Conservation (phyloP, 306 rosid genomes). For the Abrus precatorius region DNA sequence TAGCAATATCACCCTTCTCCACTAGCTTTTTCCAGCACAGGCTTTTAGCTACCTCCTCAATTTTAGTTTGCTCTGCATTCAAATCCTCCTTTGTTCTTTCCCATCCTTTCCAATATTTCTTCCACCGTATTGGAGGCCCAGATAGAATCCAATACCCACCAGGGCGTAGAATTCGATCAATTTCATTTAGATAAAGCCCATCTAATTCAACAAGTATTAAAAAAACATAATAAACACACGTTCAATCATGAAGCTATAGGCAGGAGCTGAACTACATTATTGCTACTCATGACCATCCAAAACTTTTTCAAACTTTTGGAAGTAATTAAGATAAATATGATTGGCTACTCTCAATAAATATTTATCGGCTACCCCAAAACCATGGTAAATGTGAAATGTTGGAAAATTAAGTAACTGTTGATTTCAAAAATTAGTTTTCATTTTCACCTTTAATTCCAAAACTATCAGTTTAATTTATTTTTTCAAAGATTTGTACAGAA, state of each 20-base stretch:
- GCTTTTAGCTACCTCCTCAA: constrained; percentile 74
- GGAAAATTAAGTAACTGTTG: too few species aligned
- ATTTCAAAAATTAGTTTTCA: too few species aligned
- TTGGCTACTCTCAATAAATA: too few species aligned
- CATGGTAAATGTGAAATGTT: too few species aligned
- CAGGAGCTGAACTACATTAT: too few species aligned
- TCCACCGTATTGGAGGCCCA: constrained; percentile 83
- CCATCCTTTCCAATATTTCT: constrained; percentile 77
- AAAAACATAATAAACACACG: neutral
- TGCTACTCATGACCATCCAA: too few species aligned
- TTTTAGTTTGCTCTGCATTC: constrained; percentile 66
- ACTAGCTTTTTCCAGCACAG: constrained; percentile 79
- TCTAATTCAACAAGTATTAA: constrained; percentile 47
- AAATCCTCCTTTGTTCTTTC: constrained; percentile 75
- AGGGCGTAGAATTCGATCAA: constrained; percentile 75
- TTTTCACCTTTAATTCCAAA: too few species aligned
- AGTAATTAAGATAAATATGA: too few species aligned
- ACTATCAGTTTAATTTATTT: too few species aligned
- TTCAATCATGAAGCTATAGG: constrained; percentile 13
- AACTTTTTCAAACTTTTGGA: too few species aligned
- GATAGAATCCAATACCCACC: constrained; percentile 90
- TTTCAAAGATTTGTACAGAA: too few species aligned
- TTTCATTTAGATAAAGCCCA: constrained; percentile 72
- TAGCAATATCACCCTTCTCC: constrained; percentile 75
- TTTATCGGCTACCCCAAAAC: too few species aligned